Percentiles rank a stretch among this genome's conserved stretches.
These are phyloP conservation scores for Beta lomatogona DNA, from an alignment of 179 eudicot species.

Conservation along the genomic window DNA sequence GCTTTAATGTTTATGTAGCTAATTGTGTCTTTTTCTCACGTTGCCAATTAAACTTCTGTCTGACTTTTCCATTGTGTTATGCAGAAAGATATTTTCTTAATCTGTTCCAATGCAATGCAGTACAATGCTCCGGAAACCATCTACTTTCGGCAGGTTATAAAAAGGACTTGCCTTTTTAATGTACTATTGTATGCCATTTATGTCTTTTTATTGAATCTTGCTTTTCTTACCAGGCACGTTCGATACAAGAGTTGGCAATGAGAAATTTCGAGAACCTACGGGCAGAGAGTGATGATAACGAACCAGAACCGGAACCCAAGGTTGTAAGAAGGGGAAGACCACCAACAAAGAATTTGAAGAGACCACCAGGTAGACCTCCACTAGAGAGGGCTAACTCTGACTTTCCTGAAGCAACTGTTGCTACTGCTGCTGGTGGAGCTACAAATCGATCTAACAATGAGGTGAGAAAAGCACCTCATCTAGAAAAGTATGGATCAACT, in stretches of 20 bases:
- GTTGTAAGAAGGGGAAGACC: conserved; percentile 78
- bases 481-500: conserved; percentile 46
- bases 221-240: conserved; percentile 51
- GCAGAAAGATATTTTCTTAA: conserved; percentile 86
- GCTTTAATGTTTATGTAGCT: neutral
- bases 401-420: conserved; percentile 62
- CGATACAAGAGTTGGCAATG: conserved; percentile 80
- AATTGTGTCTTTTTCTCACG: neutral
- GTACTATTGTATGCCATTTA: neutral
- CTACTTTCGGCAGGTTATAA: conserved; percentile 83
- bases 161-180: neutral
- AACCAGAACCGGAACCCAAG: conserved; percentile 44
- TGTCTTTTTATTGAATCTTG: conserved; percentile 15
- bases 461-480: conserved; percentile 46
- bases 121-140: conserved; percentile 84
- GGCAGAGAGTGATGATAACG: conserved; percentile 70
- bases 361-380: conserved; percentile 57
- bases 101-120: conserved; percentile 95
- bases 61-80: conserved; percentile 24
- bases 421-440: conserved; percentile 53
- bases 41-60: neutral
- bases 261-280: conserved; percentile 66
- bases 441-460: conserved; percentile 53
- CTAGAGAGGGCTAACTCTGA: conserved; percentile 62
- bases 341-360: conserved; percentile 65